Base-by-base conservation (phyloP, 2,329 filamentous ascomycete species). In the Periconia sp. region DNA sequence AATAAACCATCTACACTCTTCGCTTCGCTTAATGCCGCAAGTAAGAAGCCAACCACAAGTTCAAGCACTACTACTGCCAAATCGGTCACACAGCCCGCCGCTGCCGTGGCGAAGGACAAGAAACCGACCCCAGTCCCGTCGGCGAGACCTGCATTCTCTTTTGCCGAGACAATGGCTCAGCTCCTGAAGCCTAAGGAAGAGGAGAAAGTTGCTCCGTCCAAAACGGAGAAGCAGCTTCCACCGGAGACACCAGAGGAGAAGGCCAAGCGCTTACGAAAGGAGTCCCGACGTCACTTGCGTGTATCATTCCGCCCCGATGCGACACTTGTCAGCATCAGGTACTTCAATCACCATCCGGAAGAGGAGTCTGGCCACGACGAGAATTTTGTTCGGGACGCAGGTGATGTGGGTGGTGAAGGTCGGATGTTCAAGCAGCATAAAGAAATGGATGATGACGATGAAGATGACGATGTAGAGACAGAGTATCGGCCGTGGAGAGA, bases 271-370 rank as follows among this genome's bases (percentile, higher is more conserved):
- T 72, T 89, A 4, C 82, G 87, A 24, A 91, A 89, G 59, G 87
- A 91, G 63, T 78, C 82, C 45, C 80, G 88, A 35, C 80, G 86
- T 24, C 83, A 86, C 50, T 73, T 91, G 16, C 80, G 84, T 10
- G 88, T 92, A 5, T 79, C 73, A 5, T 92, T 87, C 78, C 88
- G 85, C 61, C 78, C 83, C 0, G 87, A 86, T 36, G 73, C 79
- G 13, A 80, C 83, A 21, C 76, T 92, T 21, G 84, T 84, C 1
- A 75, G 88, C 54, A 74, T 89, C 40, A 81, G 82, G 50, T 73
- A 85, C 36, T 91, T 92, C 70, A 82, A 84, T 40, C 87, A 89
- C 57, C 85, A 89, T 48, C 83, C 82, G 1, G 79, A 81, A 1
- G 87, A 91, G 61, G 86, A 89, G 54, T 78, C 84, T 43, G 85